Evolutionary conservation across 768 basidiomycete species (phyloP).

Genomic region (Russula sp.): DNA sequence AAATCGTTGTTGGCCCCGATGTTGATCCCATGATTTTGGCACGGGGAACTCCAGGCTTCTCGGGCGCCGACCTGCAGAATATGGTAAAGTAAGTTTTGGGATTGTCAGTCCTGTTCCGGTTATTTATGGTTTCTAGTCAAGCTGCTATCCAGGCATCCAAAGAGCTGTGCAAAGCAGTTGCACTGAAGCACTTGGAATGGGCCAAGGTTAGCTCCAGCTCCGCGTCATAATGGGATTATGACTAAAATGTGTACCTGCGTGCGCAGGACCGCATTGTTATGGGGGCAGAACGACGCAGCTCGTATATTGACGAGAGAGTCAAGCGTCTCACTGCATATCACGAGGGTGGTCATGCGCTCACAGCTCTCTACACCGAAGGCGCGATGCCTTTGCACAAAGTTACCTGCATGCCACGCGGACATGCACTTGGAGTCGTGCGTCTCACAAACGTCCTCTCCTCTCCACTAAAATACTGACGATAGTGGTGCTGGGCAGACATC

Average conservation of each 20-base stretch:
- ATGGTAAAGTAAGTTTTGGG: constrained; percentile 76
- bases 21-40: constrained; percentile 86
- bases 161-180: constrained; percentile 67
- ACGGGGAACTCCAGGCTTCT: constrained; percentile 92
- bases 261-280: constrained; percentile 84
- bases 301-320: constrained; percentile 78
- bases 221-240: background rate
- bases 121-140: constrained; percentile 37
- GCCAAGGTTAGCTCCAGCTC: constrained; percentile 61
- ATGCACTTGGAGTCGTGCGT: constrained; percentile 81
- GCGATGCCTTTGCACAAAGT: constrained; percentile 98
- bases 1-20: constrained; percentile 59
- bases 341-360: constrained; percentile 95
- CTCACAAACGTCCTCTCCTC: background rate
- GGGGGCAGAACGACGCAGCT: constrained; percentile 91
- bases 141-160: constrained; percentile 94
- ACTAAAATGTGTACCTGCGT: background rate
- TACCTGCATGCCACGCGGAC: constrained; percentile 93
- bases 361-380: constrained; percentile 89
- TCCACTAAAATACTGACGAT: background rate
- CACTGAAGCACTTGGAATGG: constrained; percentile 90
- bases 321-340: constrained; percentile 94
- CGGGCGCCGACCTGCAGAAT: constrained; percentile 94
- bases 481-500: constrained; percentile 42
- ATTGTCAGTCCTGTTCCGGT: background rate